Evolutionary conservation across 176 grass and related monocot species (phyloP).

Genomic region (Cenchrus purpureus): DNA sequence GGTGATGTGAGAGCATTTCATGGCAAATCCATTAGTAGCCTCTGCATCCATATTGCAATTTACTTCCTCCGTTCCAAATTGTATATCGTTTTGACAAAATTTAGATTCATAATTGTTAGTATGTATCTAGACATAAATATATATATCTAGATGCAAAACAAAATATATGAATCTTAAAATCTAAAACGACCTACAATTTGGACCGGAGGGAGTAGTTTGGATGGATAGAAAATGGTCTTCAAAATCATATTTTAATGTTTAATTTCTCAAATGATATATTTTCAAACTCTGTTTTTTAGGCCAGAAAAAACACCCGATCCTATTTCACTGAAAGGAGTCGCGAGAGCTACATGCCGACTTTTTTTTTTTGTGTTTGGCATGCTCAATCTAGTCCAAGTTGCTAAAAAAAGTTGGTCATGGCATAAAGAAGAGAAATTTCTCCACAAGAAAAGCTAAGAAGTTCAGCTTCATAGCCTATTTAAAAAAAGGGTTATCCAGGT

Average conservation of each 20-base stretch:
- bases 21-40: neutral
- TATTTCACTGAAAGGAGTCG: neutral
- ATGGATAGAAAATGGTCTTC: no score
- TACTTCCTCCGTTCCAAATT: neutral
- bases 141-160: no score
- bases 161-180: no score
- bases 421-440: neutral
- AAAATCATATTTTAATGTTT: neutral
- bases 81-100: no score
- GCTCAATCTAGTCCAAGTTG: neutral
- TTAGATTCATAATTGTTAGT: neutral
- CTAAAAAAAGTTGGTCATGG: neutral
- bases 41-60: neutral
- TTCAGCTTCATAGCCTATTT: no score
- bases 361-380: neutral
- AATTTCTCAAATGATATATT: neutral
- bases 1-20: neutral
- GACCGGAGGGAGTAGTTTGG: no score
- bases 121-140: no score
- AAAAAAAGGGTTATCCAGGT: neutral
- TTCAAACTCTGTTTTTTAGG: neutral
- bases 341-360: no score
- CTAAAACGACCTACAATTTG: no score
- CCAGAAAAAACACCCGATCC: no score
- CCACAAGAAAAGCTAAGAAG: no score